Conservation (phyloP, 805 yeast species). For the Wickerhamiella allomyrinae region DNA sequence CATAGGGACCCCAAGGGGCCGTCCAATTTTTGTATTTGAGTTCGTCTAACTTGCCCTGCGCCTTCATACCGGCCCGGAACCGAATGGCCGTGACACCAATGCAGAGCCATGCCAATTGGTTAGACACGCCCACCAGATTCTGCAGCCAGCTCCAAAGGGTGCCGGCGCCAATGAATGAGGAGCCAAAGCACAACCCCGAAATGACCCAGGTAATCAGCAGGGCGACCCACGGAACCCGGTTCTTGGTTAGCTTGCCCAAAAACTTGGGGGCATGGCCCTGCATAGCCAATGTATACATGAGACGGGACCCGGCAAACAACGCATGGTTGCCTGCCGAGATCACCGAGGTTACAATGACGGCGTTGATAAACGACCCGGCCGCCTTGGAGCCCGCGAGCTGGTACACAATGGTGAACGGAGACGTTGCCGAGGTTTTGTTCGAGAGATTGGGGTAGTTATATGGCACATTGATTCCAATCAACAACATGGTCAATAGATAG, state of each 20-base stretch:
- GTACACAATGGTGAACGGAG: constrained; percentile 33
- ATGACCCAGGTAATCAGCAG: constrained; percentile 35
- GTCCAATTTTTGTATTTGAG: constrained; percentile 37
- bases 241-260: constrained; percentile 32
- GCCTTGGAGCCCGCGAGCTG: constrained; percentile 31
- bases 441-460: constrained; percentile 35
- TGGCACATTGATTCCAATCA: constrained; percentile 47
- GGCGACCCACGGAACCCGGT: constrained; percentile 40
- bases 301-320: constrained; percentile 49
- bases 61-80: constrained; percentile 34
- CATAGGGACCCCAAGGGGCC: constrained; percentile 36
- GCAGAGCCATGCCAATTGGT: constrained; percentile 48
- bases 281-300: constrained; percentile 43
- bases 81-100: constrained; percentile 41
- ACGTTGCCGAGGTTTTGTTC: constrained; percentile 30
- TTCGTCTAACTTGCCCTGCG: constrained; percentile 29
- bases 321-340: constrained; percentile 55
- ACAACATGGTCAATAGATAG: constrained; percentile 39
- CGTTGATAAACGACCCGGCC: constrained; percentile 40
- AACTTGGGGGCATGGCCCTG: constrained; percentile 46
- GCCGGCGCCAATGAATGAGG: constrained; percentile 39
- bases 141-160: constrained; percentile 42
- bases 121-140: constrained; percentile 47
- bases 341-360: constrained; percentile 46
- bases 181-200: constrained; percentile 47